Conservation (phyloP, 1,284 basidiomycete species). For the Flammula alnicola region DNA sequence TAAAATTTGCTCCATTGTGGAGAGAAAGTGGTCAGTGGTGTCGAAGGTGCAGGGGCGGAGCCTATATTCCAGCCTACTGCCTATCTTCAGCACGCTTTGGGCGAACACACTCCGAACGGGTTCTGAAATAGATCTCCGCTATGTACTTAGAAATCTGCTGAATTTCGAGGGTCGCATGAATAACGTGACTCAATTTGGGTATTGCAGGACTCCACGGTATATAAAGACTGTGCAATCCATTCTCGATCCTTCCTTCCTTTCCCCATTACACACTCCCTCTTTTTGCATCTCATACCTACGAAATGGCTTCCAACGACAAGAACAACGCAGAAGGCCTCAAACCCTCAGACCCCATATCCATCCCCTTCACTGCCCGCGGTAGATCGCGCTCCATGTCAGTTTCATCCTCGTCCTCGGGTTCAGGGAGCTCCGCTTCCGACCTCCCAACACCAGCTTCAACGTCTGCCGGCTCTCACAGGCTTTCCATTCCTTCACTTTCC, state of each 20-base stretch:
- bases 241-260: conserved; percentile 22
- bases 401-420: conserved; percentile 57
- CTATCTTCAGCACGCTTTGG: not conserved
- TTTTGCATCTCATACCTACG: conserved; percentile 11
- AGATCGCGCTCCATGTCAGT: conserved; percentile 57
- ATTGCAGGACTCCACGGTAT: conserved; percentile 10
- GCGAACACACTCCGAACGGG: not conserved
- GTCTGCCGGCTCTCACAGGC: conserved; percentile 42
- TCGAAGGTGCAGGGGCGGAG: conserved; percentile 4
- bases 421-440: conserved; percentile 53
- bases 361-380: conserved; percentile 50
- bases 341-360: conserved; percentile 69
- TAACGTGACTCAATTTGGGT: conserved; percentile 21
- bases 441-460: conserved; percentile 49
- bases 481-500: conserved; percentile 56
- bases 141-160: not conserved
- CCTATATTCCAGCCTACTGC: not conserved
- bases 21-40: conserved; percentile 3
- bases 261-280: conserved; percentile 13
- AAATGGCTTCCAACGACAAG: conserved; percentile 41
- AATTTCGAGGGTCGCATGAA: not conserved
- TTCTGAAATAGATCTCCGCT: not conserved
- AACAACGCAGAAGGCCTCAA: conserved; percentile 35
- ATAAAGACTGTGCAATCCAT: conserved; percentile 18
- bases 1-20: conserved; percentile 12